A percentile compares a stretch with the other conserved stretches of the same genome.
Evolutionary conservation across 208 protist genomes (phyloP).

Genomic region (Novymonas esmeraldas): DNA sequence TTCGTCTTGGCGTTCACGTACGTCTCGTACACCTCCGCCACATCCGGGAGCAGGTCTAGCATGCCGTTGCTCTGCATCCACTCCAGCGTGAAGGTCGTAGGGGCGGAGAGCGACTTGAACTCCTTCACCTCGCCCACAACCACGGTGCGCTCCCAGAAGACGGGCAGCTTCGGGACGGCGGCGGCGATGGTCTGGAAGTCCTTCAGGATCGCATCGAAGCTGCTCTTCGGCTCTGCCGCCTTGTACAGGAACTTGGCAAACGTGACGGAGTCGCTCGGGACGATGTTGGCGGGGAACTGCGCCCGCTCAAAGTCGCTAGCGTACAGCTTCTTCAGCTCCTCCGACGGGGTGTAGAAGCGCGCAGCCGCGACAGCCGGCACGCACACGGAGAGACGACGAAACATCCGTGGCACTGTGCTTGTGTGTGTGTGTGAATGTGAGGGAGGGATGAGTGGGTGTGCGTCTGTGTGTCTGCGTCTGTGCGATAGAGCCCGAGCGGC

Average conservation of each 20-base stretch:
- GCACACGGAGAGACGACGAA: constrained; percentile 70
- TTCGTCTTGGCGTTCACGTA: constrained; percentile 91
- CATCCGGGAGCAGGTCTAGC: constrained; percentile 82
- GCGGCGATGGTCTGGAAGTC: constrained; percentile 81
- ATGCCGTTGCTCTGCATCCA: constrained; percentile 94
- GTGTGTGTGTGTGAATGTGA: background rate
- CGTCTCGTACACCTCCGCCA: constrained; percentile 84
- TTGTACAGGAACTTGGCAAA: constrained; percentile 93
- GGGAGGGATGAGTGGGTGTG: background rate
- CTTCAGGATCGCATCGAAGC: constrained; percentile 72
- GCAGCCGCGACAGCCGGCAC: constrained; percentile 40
- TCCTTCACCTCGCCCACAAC: constrained; percentile 68
- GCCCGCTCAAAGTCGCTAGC: constrained; percentile 88
- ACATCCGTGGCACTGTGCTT: constrained; percentile 46
- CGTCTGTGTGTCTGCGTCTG: background rate
- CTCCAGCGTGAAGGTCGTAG: constrained; percentile 83
- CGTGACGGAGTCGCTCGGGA: constrained; percentile 86
- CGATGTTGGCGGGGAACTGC: constrained; percentile 77
- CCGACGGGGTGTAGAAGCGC: constrained; percentile 88
- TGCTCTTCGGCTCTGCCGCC: constrained; percentile 68
- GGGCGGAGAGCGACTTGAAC: constrained; percentile 83
- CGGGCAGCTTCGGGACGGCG: constrained; percentile 68
- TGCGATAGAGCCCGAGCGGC: background rate
- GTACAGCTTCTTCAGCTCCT: constrained; percentile 87
- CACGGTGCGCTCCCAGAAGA: constrained; percentile 90